Percentiles rank a stretch among this genome's conserved stretches.
phyloP scores from a whole-genome alignment of 495 filamentous ascomycete species.

The Annulohypoxylon maeteangense region DNA sequence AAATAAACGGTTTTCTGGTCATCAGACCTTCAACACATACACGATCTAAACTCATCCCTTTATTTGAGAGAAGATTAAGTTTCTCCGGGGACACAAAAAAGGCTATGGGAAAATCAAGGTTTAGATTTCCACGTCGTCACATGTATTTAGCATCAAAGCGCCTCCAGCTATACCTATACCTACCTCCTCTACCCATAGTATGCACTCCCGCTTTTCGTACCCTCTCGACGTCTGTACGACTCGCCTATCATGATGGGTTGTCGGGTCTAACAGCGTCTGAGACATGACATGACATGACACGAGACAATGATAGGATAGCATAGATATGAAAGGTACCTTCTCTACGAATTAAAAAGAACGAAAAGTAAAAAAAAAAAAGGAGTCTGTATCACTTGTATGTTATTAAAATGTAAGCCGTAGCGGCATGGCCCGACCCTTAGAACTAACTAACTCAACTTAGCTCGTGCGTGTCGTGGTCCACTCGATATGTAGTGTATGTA shows the following conservation, averaged over 20 bases:
- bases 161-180: conserved; percentile 4
- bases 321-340: not conserved
- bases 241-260: not conserved
- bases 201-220: conserved; percentile 1
- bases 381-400: not conserved
- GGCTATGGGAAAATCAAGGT: conserved; percentile 8
- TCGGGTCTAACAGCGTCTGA: not conserved
- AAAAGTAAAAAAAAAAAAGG: not conserved
- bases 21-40: conserved; percentile 8
- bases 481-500: too few relatives aligned
- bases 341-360: not conserved
- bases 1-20: conserved; percentile 10
- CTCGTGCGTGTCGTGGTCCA: too few relatives aligned
- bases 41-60: not conserved
- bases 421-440: conserved; percentile 9
- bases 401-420: not conserved
- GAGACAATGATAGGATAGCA: not conserved
- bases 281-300: not conserved
- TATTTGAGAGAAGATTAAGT: conserved; percentile 1
- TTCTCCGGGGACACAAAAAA: conserved; percentile 10
- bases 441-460: too few relatives aligned
- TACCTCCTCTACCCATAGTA: too few relatives aligned
- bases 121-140: conserved; percentile 11
- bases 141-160: conserved; percentile 23
- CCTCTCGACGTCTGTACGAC: not conserved